Conservation (phyloP, 305 asterid species). For the Solanum hybrid region DNA sequence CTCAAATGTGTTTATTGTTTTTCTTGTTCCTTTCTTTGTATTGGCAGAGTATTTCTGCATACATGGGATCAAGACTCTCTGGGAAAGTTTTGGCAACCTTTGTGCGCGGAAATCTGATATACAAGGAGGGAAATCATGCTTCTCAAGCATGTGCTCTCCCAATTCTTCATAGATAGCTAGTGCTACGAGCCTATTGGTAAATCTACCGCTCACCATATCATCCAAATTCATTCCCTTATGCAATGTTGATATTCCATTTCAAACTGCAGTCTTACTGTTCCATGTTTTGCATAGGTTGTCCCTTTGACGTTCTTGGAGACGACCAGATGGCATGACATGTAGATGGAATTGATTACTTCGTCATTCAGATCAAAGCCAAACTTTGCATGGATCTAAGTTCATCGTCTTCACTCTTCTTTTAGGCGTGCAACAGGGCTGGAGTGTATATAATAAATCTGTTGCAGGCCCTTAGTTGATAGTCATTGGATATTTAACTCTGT, state of each 20-base stretch:
- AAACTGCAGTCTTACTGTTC: not conserved
- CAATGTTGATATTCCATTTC: not conserved
- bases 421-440: conserved; percentile 4
- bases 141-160: conserved; percentile 64
- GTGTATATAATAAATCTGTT: conserved; percentile 19
- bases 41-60: conserved; percentile 76
- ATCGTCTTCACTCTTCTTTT: not conserved
- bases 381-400: not conserved
- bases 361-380: not conserved
- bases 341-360: not conserved
- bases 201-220: not conserved
- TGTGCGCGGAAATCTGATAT: conserved; percentile 71
- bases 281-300: not conserved
- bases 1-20: too few relatives aligned
- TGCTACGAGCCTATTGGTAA: not conserved
- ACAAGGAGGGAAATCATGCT: conserved; percentile 60
- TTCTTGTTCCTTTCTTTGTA: not conserved
- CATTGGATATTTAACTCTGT: not conserved
- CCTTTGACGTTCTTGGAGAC: not conserved
- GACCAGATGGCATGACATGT: not conserved
- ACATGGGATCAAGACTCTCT: conserved; percentile 67
- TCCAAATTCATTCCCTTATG: not conserved
- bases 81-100: conserved; percentile 81
- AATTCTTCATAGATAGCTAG: conserved; percentile 12
- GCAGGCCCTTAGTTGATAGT: not conserved